Evolutionary conservation across 306 rosid species (phyloP).

Genomic region (Psophocarpus tetragonolobus): DNA sequence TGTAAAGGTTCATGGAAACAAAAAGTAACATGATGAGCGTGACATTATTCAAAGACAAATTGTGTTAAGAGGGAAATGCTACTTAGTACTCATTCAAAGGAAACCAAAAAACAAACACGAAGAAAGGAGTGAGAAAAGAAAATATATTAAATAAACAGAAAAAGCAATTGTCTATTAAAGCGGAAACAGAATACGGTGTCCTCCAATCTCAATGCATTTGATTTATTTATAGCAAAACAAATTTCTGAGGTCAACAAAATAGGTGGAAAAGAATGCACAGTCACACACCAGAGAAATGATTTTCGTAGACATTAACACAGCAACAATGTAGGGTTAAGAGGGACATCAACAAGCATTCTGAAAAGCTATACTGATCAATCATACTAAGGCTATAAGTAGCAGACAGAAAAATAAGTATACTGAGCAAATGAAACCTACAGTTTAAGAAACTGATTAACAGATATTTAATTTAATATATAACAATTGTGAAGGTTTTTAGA

Average conservation of each 20-base stretch:
- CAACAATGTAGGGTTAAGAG: background rate
- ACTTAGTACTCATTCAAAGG: background rate
- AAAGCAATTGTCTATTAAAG: background rate
- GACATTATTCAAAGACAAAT: background rate
- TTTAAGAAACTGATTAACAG: background rate
- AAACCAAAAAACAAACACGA: background rate
- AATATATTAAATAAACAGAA: background rate
- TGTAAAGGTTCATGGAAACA: background rate
- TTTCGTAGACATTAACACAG: constrained; percentile 20
- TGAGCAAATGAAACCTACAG: constrained; percentile 12
- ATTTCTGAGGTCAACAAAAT: background rate
- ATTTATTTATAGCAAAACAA: background rate
- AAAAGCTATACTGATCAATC: constrained; percentile 23
- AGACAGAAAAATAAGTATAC: constrained; percentile 14
- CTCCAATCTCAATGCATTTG: background rate
- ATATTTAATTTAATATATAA: constrained; percentile 8
- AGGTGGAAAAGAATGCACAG: constrained; percentile 6
- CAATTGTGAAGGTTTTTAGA: constrained; percentile 11
- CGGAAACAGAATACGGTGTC: background rate
- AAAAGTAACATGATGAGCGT: background rate
- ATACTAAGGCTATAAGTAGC: background rate
- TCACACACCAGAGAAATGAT: background rate
- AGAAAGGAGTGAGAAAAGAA: background rate
- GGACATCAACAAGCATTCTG: background rate
- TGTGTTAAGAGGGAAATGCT: background rate